A percentile compares a stretch with the other conserved stretches of the same genome.
These are phyloP conservation scores for Nicotiana benthamiana DNA, from an alignment of 257 asterid genomes.

Conservation along the genomic window DNA sequence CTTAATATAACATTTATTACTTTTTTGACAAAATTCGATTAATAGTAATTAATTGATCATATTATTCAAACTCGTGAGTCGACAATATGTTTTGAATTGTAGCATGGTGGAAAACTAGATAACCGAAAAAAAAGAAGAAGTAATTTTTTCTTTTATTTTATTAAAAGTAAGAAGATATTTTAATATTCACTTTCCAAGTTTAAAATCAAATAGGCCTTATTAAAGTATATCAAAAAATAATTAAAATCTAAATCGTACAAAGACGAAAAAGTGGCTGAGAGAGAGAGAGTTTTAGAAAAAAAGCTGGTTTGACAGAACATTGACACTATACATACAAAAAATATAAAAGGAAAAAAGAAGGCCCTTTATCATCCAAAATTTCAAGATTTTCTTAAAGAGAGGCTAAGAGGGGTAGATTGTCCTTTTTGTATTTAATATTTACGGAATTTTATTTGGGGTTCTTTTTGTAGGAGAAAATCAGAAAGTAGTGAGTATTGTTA, in stretches of 20 bases:
- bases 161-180: not conserved
- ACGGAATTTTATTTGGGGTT: not conserved
- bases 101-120: too few relatives aligned
- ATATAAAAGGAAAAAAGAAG: not conserved
- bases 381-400: not conserved
- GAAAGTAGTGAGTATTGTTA: not conserved
- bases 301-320: not conserved
- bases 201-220: not conserved
- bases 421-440: not conserved
- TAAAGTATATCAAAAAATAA: not conserved
- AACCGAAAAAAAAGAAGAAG: too few relatives aligned
- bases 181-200: not conserved
- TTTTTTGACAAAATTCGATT: too few relatives aligned
- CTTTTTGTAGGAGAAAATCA: not conserved
- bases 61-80: too few relatives aligned
- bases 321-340: not conserved
- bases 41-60: too few relatives aligned
- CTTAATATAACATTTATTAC: too few relatives aligned
- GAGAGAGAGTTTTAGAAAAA: not conserved
- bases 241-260: not conserved
- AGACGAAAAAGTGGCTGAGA: conserved; percentile 1
- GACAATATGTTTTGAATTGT: too few relatives aligned
- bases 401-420: not conserved
- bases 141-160: not conserved
- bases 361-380: not conserved